Evolutionary conservation across 805 yeast species (phyloP), one percentile per base, ranked within the genome.

Genomic region (Metschnikowia kofuensis): DNA sequence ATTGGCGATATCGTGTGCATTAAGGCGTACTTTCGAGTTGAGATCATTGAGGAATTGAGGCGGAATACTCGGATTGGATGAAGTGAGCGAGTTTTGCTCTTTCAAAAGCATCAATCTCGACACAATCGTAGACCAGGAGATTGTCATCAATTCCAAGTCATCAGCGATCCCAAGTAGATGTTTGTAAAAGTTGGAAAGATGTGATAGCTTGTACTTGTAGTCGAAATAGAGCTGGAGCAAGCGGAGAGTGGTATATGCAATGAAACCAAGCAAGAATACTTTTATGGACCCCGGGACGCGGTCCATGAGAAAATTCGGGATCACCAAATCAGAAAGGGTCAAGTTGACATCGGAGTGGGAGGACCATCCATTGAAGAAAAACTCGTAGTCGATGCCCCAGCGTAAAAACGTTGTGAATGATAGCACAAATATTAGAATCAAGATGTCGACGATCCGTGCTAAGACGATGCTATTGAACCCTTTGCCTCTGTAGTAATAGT

Each of bases 1-100:
- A 63, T 94, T 95, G 12, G 97, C 98, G 44, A 94, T 88, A 59
- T 86, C 94, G 65, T 91, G 97, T 4, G 98, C 96, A 60, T 88
- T 92, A 45, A 94, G 75, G 54, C 91, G 75, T 44, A 82, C 80
- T 59, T 86, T 87, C 1, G 90, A 82, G 51, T 80, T 84, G 50
- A 83, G 73, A 61, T 86, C 91, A 53, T 67, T 69, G 44, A 63
- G 52, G 50, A 60, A 63, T 44, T 66, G 67, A 6, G 57, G 60
- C 10, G 65, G 59, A 11, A 56, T 45, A 27, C 56, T 54, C 10
- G 56, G 52, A 35, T 56, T 57, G 30, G 68, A 60, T 0, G 85
- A 75, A 1, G 86, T 79, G 21, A 81, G 69, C 7, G 94, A 89
- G 66, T 90, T 91, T 56, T 86, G 89, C 59, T 89, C 90, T 56